Conservation (phyloP, 768 basidiomycete genomes). For the Chalciporus chontae region DNA sequence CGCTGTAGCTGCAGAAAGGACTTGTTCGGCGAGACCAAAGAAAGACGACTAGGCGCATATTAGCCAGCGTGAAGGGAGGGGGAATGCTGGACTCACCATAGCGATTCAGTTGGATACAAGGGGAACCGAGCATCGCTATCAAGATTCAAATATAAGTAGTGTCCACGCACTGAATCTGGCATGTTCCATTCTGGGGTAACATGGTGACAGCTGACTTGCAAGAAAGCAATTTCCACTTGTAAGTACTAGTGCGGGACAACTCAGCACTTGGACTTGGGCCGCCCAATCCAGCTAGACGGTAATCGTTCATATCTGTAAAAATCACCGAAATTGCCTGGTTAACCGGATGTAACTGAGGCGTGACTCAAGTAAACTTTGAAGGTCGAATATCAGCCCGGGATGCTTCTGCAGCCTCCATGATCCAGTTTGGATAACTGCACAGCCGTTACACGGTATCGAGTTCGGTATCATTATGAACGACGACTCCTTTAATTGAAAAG, state of each 20-base stretch:
- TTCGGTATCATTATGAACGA: no score
- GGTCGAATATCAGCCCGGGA: no score
- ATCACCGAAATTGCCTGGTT: no score
- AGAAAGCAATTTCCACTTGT: no score
- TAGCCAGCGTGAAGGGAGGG: not conserved
- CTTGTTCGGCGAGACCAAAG: conserved; percentile 69
- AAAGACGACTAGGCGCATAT: conserved; percentile 52
- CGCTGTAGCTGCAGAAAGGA: conserved; percentile 45
- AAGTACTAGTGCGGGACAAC: no score
- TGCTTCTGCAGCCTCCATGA: not conserved
- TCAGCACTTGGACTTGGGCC: no score
- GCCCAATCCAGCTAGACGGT: no score
- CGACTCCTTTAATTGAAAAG: no score
- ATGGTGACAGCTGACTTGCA: conserved; percentile 1
- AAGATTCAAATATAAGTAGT: not conserved
- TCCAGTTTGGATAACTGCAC: not conserved
- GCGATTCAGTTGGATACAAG: conserved; percentile 5
- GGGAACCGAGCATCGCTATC: conserved; percentile 6
- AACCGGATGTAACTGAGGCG: no score
- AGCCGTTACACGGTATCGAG: not conserved
- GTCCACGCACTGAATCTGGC: not conserved
- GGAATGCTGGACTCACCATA: conserved; percentile 21
- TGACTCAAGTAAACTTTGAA: no score
- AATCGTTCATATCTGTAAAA: no score
- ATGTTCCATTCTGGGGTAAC: not conserved